These are phyloP conservation scores for Candida mattraensis DNA, from an alignment of 805 yeast species.

Conservation along the genomic window DNA sequence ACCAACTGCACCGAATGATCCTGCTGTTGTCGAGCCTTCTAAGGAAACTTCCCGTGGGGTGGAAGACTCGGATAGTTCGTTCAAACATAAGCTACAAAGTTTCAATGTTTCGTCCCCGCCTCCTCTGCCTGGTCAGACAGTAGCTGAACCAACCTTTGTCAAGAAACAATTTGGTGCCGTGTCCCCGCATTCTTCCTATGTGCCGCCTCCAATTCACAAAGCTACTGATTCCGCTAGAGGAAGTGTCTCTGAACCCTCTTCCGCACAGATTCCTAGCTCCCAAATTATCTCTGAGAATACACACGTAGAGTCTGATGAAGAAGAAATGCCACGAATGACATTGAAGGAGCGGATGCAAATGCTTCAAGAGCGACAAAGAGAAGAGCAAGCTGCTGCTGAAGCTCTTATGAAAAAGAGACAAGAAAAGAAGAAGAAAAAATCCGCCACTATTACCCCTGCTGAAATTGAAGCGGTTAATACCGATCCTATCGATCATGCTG, in stretches of 20 bases:
- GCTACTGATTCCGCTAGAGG: not conserved
- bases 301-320: slow-evolving; percentile 40
- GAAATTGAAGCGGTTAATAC: slow-evolving; percentile 1
- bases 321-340: slow-evolving; percentile 72
- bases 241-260: not conserved
- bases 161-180: slow-evolving; percentile 57
- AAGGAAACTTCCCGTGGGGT: not conserved
- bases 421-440: slow-evolving; percentile 44
- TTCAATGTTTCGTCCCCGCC: slow-evolving; percentile 48
- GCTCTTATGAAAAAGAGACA: slow-evolving; percentile 55
- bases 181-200: slow-evolving; percentile 58
- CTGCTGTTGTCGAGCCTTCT: not conserved
- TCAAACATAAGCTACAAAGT: slow-evolving; percentile 49
- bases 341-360: slow-evolving; percentile 84
- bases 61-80: slow-evolving; percentile 24
- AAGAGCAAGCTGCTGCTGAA: slow-evolving; percentile 69
- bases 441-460: slow-evolving; percentile 34
- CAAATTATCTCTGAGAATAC: slow-evolving; percentile 26
- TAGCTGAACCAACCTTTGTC: slow-evolving; percentile 41
- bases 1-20: not conserved
- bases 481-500: too few relatives aligned
- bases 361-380: slow-evolving; percentile 76
- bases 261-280: slow-evolving; percentile 15
- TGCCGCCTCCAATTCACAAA: slow-evolving; percentile 41
- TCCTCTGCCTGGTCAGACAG: slow-evolving; percentile 34